phyloP scores from a whole-genome alignment of 306 rosid species.

The Fragaria vesca region DNA sequence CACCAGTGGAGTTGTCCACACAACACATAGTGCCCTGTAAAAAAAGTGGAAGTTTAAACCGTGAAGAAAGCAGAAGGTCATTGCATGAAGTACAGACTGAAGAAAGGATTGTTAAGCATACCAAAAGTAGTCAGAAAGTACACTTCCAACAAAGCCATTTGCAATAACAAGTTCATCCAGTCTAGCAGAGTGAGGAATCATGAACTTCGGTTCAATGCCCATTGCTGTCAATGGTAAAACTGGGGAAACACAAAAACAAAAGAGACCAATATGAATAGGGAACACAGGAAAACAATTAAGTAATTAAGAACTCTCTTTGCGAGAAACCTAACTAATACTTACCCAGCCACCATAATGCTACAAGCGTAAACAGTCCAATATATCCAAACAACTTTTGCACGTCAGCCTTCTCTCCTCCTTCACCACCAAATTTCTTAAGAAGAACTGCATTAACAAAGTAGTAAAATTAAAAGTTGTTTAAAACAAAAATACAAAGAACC shows the following conservation, averaged over 20 bases:
- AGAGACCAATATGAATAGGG: not conserved
- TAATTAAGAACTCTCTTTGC: constrained; percentile 2
- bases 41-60: constrained; percentile 25
- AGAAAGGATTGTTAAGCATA: constrained; percentile 26
- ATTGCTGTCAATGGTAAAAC: constrained; percentile 92
- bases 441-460: constrained; percentile 55
- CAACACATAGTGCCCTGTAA: constrained; percentile 89
- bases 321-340: constrained; percentile 27
- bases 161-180: constrained; percentile 91
- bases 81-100: constrained; percentile 15
- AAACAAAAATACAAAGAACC: not conserved
- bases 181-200: constrained; percentile 73
- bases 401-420: constrained; percentile 86
- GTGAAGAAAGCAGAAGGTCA: constrained; percentile 13
- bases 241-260: constrained; percentile 31
- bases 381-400: constrained; percentile 98
- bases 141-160: constrained; percentile 92
- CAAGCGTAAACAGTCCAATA: constrained; percentile 85
- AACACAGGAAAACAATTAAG: not conserved
- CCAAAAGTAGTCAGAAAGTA: constrained; percentile 96
- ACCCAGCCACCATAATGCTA: constrained; percentile 95
- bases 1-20: constrained; percentile 98
- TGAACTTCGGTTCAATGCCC: constrained; percentile 92
- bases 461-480: constrained; percentile 1
- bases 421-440: constrained; percentile 79